These are phyloP conservation scores for Pulicaria dysenterica DNA, from an alignment of 129 eudicot species.

Conservation along the genomic window DNA sequence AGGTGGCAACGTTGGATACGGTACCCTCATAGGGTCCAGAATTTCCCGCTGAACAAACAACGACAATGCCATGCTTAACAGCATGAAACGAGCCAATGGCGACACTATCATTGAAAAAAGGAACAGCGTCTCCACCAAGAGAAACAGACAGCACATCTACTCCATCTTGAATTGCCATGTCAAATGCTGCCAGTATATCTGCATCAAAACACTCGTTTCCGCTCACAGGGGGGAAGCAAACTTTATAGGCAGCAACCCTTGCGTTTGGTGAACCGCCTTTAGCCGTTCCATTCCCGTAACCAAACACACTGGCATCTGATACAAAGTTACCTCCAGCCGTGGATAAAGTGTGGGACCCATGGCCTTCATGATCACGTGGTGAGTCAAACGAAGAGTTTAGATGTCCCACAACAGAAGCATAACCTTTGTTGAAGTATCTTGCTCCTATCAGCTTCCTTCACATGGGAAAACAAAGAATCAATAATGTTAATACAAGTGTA, in stretches of 20 bases:
- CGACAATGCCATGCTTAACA: slow-evolving; percentile 69
- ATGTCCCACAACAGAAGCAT: slow-evolving; percentile 54
- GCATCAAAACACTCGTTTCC: slow-evolving; percentile 80
- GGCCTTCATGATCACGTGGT: slow-evolving; percentile 84
- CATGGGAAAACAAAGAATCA: slow-evolving; percentile 10
- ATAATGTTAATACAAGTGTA: slow-evolving; percentile 1
- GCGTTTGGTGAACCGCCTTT: slow-evolving; percentile 97
- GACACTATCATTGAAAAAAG: slow-evolving; percentile 59
- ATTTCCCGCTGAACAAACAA: slow-evolving; percentile 90
- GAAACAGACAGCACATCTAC: slow-evolving; percentile 93
- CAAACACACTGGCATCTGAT: slow-evolving; percentile 59
- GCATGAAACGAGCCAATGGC: slow-evolving; percentile 95
- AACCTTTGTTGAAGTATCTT: slow-evolving; percentile 87
- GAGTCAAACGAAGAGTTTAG: slow-evolving; percentile 51
- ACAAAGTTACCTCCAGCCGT: slow-evolving; percentile 93
- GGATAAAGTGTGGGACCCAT: slow-evolving; percentile 95
- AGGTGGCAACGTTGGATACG: slow-evolving; percentile 72
- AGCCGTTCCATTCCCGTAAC: slow-evolving; percentile 81
- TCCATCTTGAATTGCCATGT: slow-evolving; percentile 84
- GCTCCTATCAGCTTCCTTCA: slow-evolving; percentile 94
- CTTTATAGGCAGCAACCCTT: slow-evolving; percentile 87
- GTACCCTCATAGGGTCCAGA: slow-evolving; percentile 70
- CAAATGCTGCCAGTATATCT: slow-evolving; percentile 88
- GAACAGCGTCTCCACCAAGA: slow-evolving; percentile 69
- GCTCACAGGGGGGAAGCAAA: slow-evolving; percentile 69